These are phyloP conservation scores for Lachnellula hyalina DNA, from an alignment of 2,329 filamentous ascomycete species.

Conservation along the genomic window DNA sequence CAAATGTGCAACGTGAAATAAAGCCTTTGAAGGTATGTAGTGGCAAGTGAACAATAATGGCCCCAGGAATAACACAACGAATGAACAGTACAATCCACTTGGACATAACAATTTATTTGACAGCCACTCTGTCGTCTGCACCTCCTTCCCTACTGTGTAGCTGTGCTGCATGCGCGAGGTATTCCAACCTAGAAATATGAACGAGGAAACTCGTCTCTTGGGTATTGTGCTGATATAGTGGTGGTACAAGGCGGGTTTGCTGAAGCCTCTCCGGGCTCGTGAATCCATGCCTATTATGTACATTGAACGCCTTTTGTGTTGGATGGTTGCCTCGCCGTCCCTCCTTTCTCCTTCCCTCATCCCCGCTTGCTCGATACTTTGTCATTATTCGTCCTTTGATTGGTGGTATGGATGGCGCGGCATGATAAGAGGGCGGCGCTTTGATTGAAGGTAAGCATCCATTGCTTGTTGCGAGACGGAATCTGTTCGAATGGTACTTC, in stretches of 20 bases:
- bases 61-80: no score
- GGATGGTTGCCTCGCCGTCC: neutral
- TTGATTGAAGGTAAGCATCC: constrained; percentile 70
- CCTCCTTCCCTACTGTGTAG: no score
- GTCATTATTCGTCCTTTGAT: constrained; percentile 8
- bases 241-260: constrained; percentile 3
- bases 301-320: constrained; percentile 14
- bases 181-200: neutral
- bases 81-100: no score
- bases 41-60: no score
- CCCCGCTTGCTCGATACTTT: neutral
- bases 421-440: constrained; percentile 68
- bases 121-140: no score
- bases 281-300: constrained; percentile 2
- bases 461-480: constrained; percentile 64
- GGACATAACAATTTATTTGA: no score
- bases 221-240: neutral
- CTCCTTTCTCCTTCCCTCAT: neutral
- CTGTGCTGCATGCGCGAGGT: no score
- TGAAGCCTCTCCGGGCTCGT: neutral
- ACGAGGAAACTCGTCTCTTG: neutral
- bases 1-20: no score
- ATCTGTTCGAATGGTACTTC: constrained; percentile 91
- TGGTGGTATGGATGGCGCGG: constrained; percentile 22
- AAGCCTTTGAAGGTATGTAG: no score